Conservation (phyloP, 1,284 basidiomycete genomes). For the Cutaneotrichosporon dermatis region DNA sequence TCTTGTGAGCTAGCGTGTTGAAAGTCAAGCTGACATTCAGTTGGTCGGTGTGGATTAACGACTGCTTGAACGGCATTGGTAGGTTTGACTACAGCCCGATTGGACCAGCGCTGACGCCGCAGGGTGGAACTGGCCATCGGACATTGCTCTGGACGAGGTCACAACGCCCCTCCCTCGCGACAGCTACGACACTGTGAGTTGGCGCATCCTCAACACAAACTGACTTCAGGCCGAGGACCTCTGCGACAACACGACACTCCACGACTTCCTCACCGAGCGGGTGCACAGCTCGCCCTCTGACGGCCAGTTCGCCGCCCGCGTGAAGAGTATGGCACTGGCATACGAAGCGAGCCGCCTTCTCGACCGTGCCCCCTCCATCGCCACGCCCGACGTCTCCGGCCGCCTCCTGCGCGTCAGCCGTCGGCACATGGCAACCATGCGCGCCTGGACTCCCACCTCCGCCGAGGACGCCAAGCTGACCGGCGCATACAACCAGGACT, state of each 20-base stretch:
- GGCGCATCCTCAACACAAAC: too few species aligned
- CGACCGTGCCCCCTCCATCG: slow-evolving; percentile 5
- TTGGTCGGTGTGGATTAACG: slow-evolving; percentile 37
- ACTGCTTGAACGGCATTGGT: slow-evolving; percentile 18
- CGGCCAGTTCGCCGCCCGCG: slow-evolving; percentile 10
- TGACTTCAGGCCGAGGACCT: slow-evolving; percentile 9
- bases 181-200: slow-evolving; percentile 21
- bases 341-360: slow-evolving; percentile 13
- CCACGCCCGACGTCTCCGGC: slow-evolving; percentile 18
- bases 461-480: slow-evolving; percentile 13
- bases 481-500: slow-evolving; percentile 20
- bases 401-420: slow-evolving; percentile 22
- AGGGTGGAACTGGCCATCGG: slow-evolving; percentile 13
- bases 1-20: slow-evolving; percentile 36
- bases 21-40: slow-evolving; percentile 15
- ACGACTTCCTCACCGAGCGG: slow-evolving; percentile 21
- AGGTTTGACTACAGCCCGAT: neutral
- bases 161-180: slow-evolving; percentile 44
- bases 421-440: slow-evolving; percentile 25
- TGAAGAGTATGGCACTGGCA: slow-evolving; percentile 30
- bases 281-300: slow-evolving; percentile 16
- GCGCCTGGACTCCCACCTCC: slow-evolving; percentile 6
- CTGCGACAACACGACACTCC: slow-evolving; percentile 25
- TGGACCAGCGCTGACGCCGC: neutral
- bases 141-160: slow-evolving; percentile 34